Conservation (phyloP, 2,329 filamentous ascomycete genomes). For the Pseudofabraea citricarpa region DNA sequence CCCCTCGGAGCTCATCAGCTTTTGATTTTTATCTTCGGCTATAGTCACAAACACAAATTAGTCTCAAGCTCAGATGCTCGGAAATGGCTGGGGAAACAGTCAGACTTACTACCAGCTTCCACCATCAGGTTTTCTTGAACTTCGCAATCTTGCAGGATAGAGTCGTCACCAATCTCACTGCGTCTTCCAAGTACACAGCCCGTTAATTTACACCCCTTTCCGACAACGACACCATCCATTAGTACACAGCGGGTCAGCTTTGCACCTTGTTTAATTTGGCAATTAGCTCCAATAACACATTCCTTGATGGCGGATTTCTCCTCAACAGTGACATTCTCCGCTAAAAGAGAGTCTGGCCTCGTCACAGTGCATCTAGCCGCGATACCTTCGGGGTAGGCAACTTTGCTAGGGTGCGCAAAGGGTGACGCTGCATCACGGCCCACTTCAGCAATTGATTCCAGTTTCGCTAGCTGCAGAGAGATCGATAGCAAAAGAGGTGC, state of each 20-base stretch:
- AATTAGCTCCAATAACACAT: conserved; percentile 80
- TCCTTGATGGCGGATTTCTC: conserved; percentile 92
- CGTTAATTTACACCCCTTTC: conserved; percentile 77
- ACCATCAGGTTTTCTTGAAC: conserved; percentile 86
- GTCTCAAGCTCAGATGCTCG: conserved; percentile 10
- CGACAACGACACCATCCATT: conserved; percentile 88
- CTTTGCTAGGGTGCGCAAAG: conserved; percentile 73
- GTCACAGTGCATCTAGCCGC: conserved; percentile 79
- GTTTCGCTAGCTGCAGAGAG: conserved; percentile 81
- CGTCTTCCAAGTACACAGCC: conserved; percentile 82
- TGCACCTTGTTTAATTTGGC: conserved; percentile 80
- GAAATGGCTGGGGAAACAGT: background rate
- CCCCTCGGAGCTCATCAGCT: conserved; percentile 63
- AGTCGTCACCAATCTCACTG: conserved; percentile 77
- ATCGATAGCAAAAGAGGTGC: conserved; percentile 74
- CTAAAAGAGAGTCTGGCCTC: conserved; percentile 75
- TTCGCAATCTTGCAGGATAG: conserved; percentile 81
- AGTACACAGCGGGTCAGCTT: conserved; percentile 82
- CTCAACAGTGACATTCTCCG: conserved; percentile 82
- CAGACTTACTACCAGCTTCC: conserved; percentile 65
- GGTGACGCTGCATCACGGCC: conserved; percentile 57
- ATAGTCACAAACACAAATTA: conserved; percentile 26
- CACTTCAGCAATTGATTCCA: conserved; percentile 64
- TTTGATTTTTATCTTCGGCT: conserved; percentile 65
- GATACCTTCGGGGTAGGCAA: conserved; percentile 79